Conservation (phyloP, 768 basidiomycete genomes). For the Russula lepida region DNA sequence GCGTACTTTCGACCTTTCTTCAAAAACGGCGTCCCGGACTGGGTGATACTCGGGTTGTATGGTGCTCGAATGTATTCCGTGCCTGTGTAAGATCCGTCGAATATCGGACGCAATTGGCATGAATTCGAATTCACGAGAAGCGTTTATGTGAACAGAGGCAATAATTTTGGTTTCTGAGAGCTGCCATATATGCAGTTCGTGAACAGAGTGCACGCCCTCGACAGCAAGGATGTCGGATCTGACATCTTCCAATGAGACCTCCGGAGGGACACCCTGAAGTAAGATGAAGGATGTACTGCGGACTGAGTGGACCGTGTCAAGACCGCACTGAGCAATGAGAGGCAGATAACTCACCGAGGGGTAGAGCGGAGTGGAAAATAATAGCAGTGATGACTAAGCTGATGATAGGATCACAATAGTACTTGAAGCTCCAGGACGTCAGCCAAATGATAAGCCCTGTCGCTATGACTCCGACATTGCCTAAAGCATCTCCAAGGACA, state of each 20-base stretch:
- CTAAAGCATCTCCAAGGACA: slow-evolving; percentile 93
- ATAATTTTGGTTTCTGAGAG: slow-evolving; percentile 92
- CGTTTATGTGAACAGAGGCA: slow-evolving; percentile 90
- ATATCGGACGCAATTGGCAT: slow-evolving; percentile 86
- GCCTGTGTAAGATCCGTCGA: slow-evolving; percentile 73
- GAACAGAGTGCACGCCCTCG: slow-evolving; percentile 79
- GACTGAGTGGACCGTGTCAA: slow-evolving; percentile 35
- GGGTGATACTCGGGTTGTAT: slow-evolving; percentile 82
- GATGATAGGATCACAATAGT: slow-evolving; percentile 89
- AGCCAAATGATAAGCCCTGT: slow-evolving; percentile 94
- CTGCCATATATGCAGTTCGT: slow-evolving; percentile 97
- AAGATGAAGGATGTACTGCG: slow-evolving; percentile 91
- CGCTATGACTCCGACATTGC: slow-evolving; percentile 95
- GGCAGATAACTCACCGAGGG: slow-evolving; percentile 52
- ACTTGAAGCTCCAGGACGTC: slow-evolving; percentile 74
- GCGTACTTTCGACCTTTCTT: slow-evolving; percentile 42
- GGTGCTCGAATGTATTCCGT: slow-evolving; percentile 91
- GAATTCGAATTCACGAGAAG: slow-evolving; percentile 75
- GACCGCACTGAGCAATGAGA: background rate
- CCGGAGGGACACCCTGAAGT: slow-evolving; percentile 87
- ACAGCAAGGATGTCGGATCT: slow-evolving; percentile 72
- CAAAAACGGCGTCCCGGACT: slow-evolving; percentile 33
- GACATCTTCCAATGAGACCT: slow-evolving; percentile 84
- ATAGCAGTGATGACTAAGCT: slow-evolving; percentile 91
- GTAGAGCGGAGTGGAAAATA: slow-evolving; percentile 92